Evolutionary conservation across 1,284 basidiomycete species (phyloP), one percentile per base, ranked within the genome.

Genomic region (Sporisorium sorghi): DNA sequence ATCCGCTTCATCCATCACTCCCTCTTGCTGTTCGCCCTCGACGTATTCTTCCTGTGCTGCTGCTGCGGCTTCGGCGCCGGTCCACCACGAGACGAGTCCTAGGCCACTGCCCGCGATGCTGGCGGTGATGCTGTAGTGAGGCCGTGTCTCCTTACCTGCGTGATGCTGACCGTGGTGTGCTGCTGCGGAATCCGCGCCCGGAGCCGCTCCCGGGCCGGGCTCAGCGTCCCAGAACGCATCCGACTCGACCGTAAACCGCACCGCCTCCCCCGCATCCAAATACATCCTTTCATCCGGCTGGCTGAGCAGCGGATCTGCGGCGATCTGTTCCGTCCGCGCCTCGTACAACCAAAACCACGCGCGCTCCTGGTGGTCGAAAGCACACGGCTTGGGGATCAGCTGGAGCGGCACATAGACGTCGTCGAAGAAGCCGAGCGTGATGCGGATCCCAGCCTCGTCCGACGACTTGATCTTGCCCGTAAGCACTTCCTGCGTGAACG

Each of bases 171-270:
- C 64, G 33, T 68, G 64, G 56, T 67, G 61, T 21, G 63, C 52
- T 61, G 37, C 52, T 61, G 37, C 3, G 7, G 52, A 39, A 5
- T 54, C 55, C 23, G 23, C 21, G 2, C 62, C 23, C 21, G 69
- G 59, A 21, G 75, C 73, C 12, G 63, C 60, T 0, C 80, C 81
- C 1, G 93, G 93, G 2, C 93, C 92, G 0, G 94, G 94, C 79
- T 95, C 92, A 73, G 93, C 90, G 79, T 97, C 94, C 82, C 90
- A 91, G 85, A 96, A 97, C 75, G 92, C 91, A 79, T 96, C 92
- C 2, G 88, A 87, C 83, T 96, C 93, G 12, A 97, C 90, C 3
- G 93, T 90, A 42, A 96, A 90, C 19, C 95, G 90, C n/a, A 97
- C 87, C 35, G 91, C 87, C 79, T 97, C 94, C 28, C 89, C 89